These are phyloP conservation scores for Teunomyces aglyptinius DNA, from an alignment of 805 yeast species.

Conservation along the genomic window DNA sequence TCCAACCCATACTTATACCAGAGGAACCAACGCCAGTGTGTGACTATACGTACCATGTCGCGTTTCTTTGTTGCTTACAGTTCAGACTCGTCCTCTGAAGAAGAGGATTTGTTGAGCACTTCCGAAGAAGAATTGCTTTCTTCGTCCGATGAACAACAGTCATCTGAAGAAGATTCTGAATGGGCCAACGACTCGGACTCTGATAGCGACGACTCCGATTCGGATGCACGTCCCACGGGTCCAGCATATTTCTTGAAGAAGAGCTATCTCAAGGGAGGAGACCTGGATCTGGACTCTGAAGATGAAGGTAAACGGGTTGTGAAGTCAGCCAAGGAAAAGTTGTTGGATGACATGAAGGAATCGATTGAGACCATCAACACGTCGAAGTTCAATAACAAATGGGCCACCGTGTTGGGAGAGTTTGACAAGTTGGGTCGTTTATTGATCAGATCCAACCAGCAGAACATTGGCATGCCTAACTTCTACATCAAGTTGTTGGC, in stretches of 20 bases:
- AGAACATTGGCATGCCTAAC: constrained; percentile 70
- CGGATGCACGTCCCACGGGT: constrained; percentile 44
- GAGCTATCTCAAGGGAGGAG: constrained; percentile 43
- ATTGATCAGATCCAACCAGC: constrained; percentile 70
- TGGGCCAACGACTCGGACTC: constrained; percentile 45
- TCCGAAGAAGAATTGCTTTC: constrained; percentile 62
- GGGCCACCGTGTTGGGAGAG: constrained; percentile 72
- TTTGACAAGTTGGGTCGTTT: constrained; percentile 75
- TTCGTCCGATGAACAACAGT: constrained; percentile 43
- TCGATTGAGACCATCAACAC: constrained; percentile 65
- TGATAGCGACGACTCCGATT: constrained; percentile 23
- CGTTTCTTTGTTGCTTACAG: constrained; percentile 78
- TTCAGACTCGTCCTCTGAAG: constrained; percentile 53
- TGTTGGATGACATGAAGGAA: constrained; percentile 79
- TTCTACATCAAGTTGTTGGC: constrained; percentile 66
- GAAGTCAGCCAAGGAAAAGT: constrained; percentile 89
- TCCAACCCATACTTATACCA: constrained; percentile 1
- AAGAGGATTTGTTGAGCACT: constrained; percentile 50
- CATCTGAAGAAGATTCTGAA: constrained; percentile 47
- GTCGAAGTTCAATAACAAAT: constrained; percentile 68
- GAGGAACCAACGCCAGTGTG: neutral
- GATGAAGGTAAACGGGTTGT: constrained; percentile 82
- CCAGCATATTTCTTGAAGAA: constrained; percentile 57
- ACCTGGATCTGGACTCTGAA: constrained; percentile 48
- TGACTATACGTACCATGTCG: constrained; percentile 56